A percentile compares a stretch with the other conserved stretches of the same genome.
These are phyloP conservation scores for Pleurostoma richardsiae DNA, from an alignment of 2,329 filamentous ascomycete genomes.

Conservation along the genomic window DNA sequence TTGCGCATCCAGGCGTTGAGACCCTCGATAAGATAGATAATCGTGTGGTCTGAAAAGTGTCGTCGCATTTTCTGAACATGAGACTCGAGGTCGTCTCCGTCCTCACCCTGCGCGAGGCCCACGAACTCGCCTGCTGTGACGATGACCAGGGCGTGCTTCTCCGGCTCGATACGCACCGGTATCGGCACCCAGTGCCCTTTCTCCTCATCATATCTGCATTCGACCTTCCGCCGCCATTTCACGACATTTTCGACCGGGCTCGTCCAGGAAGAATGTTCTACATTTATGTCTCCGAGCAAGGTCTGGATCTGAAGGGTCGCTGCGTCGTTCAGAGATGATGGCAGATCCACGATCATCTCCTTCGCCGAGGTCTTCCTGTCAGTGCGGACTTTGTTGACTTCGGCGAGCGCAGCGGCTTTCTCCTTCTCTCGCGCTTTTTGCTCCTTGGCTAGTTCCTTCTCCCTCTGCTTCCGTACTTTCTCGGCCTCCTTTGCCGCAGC, in stretches of 20 bases:
- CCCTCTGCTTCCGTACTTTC: constrained; percentile 48
- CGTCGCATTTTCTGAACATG: constrained; percentile 53
- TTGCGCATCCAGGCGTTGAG: constrained; percentile 62
- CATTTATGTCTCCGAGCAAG: constrained; percentile 45
- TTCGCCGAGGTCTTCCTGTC: constrained; percentile 69
- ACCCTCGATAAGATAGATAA: constrained; percentile 71
- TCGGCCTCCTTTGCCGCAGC: constrained; percentile 45
- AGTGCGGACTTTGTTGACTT: constrained; percentile 67
- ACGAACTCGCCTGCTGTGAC: constrained; percentile 63
- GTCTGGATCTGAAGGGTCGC: constrained; percentile 39
- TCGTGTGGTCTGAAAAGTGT: constrained; percentile 44
- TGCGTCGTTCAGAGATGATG: constrained; percentile 46
- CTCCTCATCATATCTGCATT: constrained; percentile 55
- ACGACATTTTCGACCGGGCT: constrained; percentile 48
- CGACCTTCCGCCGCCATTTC: constrained; percentile 65
- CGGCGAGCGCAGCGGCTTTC: constrained; percentile 58
- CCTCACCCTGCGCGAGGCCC: constrained; percentile 43
- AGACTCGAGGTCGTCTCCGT: constrained; percentile 46
- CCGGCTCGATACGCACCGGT: constrained; percentile 41
- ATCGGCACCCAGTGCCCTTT: constrained; percentile 62
- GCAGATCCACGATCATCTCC: constrained; percentile 75
- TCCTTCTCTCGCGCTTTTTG: constrained; percentile 60
- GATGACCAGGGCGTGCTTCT: constrained; percentile 59
- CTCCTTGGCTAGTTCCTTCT: constrained; percentile 56
- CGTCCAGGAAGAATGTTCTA: constrained; percentile 38